Base-by-base conservation (phyloP, 257 asterid species). In the Leptodermis oblonga region DNA sequence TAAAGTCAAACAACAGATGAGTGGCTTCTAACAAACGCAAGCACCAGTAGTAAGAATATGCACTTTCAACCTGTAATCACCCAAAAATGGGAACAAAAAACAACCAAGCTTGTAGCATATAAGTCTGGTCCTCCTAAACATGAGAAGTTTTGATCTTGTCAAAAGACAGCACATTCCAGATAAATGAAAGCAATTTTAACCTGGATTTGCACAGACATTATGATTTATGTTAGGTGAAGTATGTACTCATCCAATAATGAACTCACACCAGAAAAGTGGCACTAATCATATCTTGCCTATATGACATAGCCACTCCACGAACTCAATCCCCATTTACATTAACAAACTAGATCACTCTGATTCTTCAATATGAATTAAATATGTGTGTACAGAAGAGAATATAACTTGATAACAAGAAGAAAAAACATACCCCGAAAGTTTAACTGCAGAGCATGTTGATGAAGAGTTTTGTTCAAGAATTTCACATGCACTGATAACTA, bases 391-490 rank as follows among this genome's bases (percentile, higher is more conserved):
- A 30, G 14, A 58, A 54, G 5, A 45, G n/a, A 4, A 59, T 39
- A 73, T 3, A 58, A 45, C 76, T 33, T 51, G 42, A 34, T 26
- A 63, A 33, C 33, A 62, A 39, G 28, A 43, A 69, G 18, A 73
- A 74, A 53, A 73, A 58, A 73, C 82, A 73, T 85, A 93, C 99
- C 99, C 99, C 48, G 86, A 70, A 65, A 93, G 83, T 78, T 87
- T 87, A 75, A 89, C 90, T 17, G 85, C 81, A 63, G 95, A 81
- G 76, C 94, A 90, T 51, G 83, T 58, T 70, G 99, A 90, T 59
- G 97, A 68, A 55, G 96, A 91, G 76, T 84, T 87, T 78, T 90
- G 99, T 81, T 93, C 99, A 70, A 93, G 89, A 82, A 93, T 87
- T 87, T 93, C 99, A 76, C 99, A 93, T 59, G 95, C 84, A 69